These are phyloP conservation scores for Leishmania tarentolae DNA, from an alignment of 208 protist genomes.

Conservation along the genomic window DNA sequence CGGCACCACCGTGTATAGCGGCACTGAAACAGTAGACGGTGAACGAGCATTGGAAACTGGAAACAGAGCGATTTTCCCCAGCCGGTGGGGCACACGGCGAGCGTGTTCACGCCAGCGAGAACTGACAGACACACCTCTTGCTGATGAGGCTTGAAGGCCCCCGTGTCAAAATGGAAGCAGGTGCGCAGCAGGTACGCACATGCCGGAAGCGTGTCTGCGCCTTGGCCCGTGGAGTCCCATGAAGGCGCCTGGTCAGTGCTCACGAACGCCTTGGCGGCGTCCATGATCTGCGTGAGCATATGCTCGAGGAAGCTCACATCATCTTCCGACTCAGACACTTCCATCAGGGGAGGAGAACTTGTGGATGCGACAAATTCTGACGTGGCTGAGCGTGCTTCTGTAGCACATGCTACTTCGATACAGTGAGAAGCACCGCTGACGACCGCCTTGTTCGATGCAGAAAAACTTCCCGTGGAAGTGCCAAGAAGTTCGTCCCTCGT, in stretches of 20 bases:
- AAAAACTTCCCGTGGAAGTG: neutral
- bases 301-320: constrained; percentile 20
- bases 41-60: constrained; percentile 93
- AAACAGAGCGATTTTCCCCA: constrained; percentile 97
- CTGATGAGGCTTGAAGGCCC: constrained; percentile 79
- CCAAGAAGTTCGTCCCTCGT: neutral
- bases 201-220: constrained; percentile 38
- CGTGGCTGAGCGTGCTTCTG: neutral
- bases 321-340: neutral
- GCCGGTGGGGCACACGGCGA: constrained; percentile 95
- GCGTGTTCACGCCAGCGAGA: constrained; percentile 66
- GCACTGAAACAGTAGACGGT: constrained; percentile 68
- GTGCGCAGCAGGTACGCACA: constrained; percentile 58
- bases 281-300: constrained; percentile 24
- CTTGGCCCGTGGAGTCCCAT: neutral
- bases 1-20: constrained; percentile 45
- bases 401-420: neutral
- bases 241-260: neutral
- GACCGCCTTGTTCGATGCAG: neutral
- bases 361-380: neutral
- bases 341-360: neutral
- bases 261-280: neutral
- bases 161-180: constrained; percentile 57
- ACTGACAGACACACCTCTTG: constrained; percentile 75
- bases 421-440: neutral